Conservation (phyloP, 768 basidiomycete species). For the Serendipita vermifera region DNA sequence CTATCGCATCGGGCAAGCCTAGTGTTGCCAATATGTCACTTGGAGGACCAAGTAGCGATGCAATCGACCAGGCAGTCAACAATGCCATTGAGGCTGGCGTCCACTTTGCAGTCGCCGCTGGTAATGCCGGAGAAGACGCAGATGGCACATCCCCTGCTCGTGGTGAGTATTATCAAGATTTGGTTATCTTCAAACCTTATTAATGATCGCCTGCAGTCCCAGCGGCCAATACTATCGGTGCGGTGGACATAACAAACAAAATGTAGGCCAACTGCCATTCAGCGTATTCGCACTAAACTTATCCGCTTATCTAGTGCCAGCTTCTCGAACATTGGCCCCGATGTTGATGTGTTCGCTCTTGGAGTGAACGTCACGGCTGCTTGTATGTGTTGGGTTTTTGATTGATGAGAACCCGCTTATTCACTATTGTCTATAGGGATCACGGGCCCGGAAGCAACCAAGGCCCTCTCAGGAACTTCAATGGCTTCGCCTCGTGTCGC, state of each 20-base stretch:
- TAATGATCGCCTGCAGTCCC: constrained; percentile 12
- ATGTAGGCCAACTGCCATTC: not conserved
- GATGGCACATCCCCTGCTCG: constrained; percentile 26
- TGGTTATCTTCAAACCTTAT: not conserved
- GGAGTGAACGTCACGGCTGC: constrained; percentile 3
- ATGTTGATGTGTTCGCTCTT: constrained; percentile 24
- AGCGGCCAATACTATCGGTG: constrained; percentile 30
- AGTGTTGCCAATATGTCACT: constrained; percentile 6
- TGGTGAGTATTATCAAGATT: constrained; percentile 10
- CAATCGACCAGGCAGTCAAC: constrained; percentile 26
- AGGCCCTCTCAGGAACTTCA: not conserved
- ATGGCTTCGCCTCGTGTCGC: constrained; percentile 3
- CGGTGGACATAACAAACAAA: constrained; percentile 17
- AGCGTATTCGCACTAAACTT: too few species aligned
- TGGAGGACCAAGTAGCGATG: constrained; percentile 9
- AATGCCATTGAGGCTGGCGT: constrained; percentile 23
- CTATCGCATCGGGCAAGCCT: constrained; percentile 13
- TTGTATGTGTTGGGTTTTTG: not conserved
- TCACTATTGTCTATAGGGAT: not conserved
- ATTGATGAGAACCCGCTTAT: not conserved
- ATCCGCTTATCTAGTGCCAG: constrained; percentile 20
- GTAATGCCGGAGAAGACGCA: constrained; percentile 26
- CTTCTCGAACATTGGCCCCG: constrained; percentile 34
- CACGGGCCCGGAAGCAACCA: not conserved
- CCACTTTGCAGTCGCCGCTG: constrained; percentile 28